Base-by-base conservation (phyloP, 371 early-diverging fungal genomes). In the Mortierella sp. region DNA sequence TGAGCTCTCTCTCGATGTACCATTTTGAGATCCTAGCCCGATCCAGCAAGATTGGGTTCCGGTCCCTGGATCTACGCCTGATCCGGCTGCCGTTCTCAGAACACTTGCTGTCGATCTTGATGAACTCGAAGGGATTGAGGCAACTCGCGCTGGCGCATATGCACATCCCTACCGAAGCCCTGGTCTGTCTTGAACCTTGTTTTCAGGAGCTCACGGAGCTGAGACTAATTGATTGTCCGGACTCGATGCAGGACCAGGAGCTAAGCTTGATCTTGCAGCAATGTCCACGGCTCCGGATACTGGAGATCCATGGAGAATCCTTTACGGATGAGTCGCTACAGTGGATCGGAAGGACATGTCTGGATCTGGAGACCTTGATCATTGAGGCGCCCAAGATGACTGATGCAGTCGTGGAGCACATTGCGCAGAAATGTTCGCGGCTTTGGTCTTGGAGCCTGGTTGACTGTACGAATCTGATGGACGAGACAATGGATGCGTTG, bases 21-120 rank as follows among this genome's bases (percentile, higher is more conserved):
- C 76, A 75, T 50, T 44, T 75, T n/a, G 76, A 75, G 55, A 64
- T 75, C 53, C 30, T 76, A 53, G 76, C 76, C 11, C 60, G 76
- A n/a, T 76, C 76, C 3, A 51, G 32, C 27, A 59, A 59, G 23
- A 43, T 76, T 23, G 76, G 76, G 46, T 69, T 76, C 48, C 64
- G 76, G 24, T 51, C 76, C 1, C 39, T 76, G 37, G 65, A 76
- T 51, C 44, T 76, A 21, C 64, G 52, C 8, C 50, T 14, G 14
- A 27, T 61, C 17, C 64, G 30, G 1, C 31, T 76, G 24, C 70
- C 64, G 2, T 76, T 76, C 58, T 69, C 76, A 5, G 54, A 60
- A 17, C 56, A 76, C 41, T 34, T 76, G 39, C 60, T 69, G 32
- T 49, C 52, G 27, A 76, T 76, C 53, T 34, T 76, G 32, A 37